Base-by-base conservation (phyloP, 1,284 basidiomycete species). In the Violaceomyces palustris region DNA sequence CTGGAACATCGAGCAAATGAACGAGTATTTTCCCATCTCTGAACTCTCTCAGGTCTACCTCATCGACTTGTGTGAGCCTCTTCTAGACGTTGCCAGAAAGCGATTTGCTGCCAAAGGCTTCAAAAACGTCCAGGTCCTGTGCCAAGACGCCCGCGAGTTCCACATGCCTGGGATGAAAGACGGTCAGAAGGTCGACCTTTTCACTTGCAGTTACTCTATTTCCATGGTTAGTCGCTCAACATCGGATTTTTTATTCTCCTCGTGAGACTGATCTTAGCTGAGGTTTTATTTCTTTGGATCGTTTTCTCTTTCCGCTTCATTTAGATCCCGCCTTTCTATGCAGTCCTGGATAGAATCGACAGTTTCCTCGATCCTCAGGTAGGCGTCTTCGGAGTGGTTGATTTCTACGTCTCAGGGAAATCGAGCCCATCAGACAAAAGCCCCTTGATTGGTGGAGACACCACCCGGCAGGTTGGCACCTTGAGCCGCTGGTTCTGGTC, bases 1-100 rank as follows among this genome's bases (percentile, higher is more conserved):
- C 11, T 83, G 85, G 78, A 88, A 88, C 73, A 84, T 88, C 58
- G 87, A 88, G 74, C 78, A 83, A 55, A 88, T 87, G 86, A 78
- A 86, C 74, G 79, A 81, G 61, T 81, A 81, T 71, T 79, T 86
- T 45, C 81, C 83, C 12, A 52, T 72, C 28, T 46, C 48, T 30
- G 47, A 68, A 47, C 56, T 71, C 18, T 66, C 66, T 9, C 60
- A 82, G 22, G 77, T 88, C 42, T 88, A 88, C 73, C 77, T 88
- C 37, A 77, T 87, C 62, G 85, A 87, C 63, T 79, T 87, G 7
- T 87, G 85, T 62, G 82, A 85, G 66, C 83, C 86, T 2, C 77
- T 87, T 1, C 78, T 88, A 19, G 79, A 85, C 21, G 80, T 88
- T 14, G 86, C 86, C 0, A 77, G 83, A 33, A 77, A 80, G 65